These are phyloP conservation scores for Eimeria maxima DNA, from an alignment of 169 alveolate species.

Conservation along the genomic window DNA sequence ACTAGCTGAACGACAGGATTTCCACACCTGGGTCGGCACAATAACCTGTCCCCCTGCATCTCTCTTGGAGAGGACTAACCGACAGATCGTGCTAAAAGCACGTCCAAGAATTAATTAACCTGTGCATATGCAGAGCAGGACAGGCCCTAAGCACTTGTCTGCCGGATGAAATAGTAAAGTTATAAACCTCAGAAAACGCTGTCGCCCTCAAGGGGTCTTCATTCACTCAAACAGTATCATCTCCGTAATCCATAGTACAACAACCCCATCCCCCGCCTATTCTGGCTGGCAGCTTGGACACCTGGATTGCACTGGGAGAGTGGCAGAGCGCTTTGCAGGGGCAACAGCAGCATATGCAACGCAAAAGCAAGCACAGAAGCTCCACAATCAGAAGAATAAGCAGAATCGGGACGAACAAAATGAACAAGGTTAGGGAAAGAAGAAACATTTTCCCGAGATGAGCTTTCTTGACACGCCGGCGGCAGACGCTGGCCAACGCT, in stretches of 20 bases:
- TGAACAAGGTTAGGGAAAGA: conserved; percentile 48
- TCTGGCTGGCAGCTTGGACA: conserved; percentile 62
- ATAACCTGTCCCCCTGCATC: neutral
- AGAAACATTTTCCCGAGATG: conserved; percentile 26
- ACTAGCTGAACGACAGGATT: neutral
- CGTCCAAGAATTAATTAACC: neutral
- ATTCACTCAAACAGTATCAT: conserved; percentile 32
- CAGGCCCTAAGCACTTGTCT: neutral
- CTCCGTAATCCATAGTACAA: conserved; percentile 52
- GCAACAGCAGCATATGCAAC: conserved; percentile 74
- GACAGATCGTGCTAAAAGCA: neutral
- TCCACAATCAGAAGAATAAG: conserved; percentile 16
- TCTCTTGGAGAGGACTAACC: neutral
- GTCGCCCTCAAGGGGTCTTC: neutral
- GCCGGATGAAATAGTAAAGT: neutral
- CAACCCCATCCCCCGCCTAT: conserved; percentile 78
- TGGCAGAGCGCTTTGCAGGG: conserved; percentile 72
- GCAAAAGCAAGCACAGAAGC: conserved; percentile 56
- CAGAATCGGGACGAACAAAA: conserved; percentile 36
- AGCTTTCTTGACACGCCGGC: neutral
- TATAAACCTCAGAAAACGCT: neutral
- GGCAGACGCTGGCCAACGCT: neutral
- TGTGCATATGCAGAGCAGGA: neutral
- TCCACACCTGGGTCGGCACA: neutral
- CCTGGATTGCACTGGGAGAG: conserved; percentile 38